phyloP scores from a whole-genome alignment of 148 eudicot genomes.

The Nyssa sinensis region DNA sequence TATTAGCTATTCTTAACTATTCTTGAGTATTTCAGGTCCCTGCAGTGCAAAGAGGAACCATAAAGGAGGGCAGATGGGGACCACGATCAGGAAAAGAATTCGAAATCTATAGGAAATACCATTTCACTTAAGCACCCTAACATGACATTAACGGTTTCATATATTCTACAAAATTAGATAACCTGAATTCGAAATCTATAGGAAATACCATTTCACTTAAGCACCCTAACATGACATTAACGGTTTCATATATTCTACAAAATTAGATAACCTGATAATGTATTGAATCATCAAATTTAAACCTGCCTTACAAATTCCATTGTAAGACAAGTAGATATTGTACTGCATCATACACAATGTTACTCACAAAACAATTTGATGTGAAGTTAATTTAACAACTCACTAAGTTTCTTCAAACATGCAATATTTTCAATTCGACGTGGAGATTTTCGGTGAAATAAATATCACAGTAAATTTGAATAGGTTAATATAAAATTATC shows the following conservation, averaged over 20 bases:
- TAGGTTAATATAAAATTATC: neutral
- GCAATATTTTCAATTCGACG: neutral
- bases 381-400: neutral
- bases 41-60: conserved; percentile 11
- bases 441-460: too few species aligned
- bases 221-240: neutral
- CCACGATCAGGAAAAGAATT: neutral
- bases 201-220: neutral
- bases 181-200: neutral
- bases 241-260: neutral
- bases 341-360: neutral
- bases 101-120: neutral
- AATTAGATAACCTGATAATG: neutral
- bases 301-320: neutral
- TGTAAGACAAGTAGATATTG: neutral
- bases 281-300: neutral
- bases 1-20: neutral
- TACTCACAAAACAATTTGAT: neutral
- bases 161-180: neutral
- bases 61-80: conserved; percentile 10
- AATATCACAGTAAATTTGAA: too few species aligned
- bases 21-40: neutral
- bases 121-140: neutral
- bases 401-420: neutral
- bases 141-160: neutral